Base-by-base conservation (phyloP, 1,284 basidiomycete genomes). In the Malassezia cuniculi region DNA sequence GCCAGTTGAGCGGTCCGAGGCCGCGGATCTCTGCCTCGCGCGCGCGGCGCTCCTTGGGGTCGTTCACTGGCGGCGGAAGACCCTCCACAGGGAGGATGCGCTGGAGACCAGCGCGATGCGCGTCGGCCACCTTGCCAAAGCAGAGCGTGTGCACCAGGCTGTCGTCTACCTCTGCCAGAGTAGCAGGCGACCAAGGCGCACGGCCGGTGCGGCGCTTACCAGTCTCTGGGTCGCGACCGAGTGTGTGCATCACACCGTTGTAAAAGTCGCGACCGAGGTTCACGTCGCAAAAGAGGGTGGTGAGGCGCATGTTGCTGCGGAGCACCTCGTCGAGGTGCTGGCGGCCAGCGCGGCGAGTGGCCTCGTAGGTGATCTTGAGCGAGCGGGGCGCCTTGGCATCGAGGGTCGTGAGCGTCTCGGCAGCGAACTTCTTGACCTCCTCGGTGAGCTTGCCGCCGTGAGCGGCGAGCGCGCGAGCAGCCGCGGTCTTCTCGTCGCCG, bases 221-320 rank as follows among this genome's bases (percentile, higher is more conserved):
- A 11, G 60, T 63, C 6, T 28, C 35, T 0, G 63, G 63, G 27
- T 66, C 61, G 27, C 55, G 55, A 12, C 46, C 47, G 9, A 66
- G 46, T 4, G 54, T 52, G 40, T 57, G 54, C 7, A 48, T 52
- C 0, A 66, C 63, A 16, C 63, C 63, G 14, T 40, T 53, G 48
- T 60, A 52, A 27, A 66, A 66, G 72, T 74, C 45, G 9, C 60
- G 41, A 8, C 61, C 61, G 18, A 60, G 31, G n/a, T 47, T 39
- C 15, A 66, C 39, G 35, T 66, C 63, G 41, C 59, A 65, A 31
- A 66, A 62, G n/a, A 53, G 57, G 0, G 63, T 61, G 4, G 61
- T 52, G 17, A 64, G 43, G 17, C 57, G 54, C 55, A 66, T 65
- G 45, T 65, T 58, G 37, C 50, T 46, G 19, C 52, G 47, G 48